phyloP scores from a whole-genome alignment of 2,329 filamentous ascomycete genomes.

The Immersiporthe knoxdaviesiana region DNA sequence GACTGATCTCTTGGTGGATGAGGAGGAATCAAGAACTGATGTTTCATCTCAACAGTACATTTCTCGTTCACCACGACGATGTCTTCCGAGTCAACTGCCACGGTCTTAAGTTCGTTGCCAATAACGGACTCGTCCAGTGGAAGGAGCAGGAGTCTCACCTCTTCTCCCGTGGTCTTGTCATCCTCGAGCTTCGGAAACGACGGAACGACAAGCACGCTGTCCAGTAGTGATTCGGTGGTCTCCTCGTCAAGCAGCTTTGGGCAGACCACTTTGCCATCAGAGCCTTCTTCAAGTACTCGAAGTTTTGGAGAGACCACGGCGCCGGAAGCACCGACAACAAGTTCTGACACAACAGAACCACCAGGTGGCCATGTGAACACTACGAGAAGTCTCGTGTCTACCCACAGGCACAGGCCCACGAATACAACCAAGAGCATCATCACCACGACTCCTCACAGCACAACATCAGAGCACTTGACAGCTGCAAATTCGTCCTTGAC shows the following conservation, averaged over 20 bases:
- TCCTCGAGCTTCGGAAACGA: not conserved
- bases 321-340: not conserved
- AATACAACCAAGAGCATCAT: not conserved
- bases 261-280: not conserved
- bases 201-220: not conserved
- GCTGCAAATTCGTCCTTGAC: not conserved
- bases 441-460: not conserved
- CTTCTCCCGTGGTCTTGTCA: not conserved
- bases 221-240: not conserved
- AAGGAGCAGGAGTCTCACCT: not conserved
- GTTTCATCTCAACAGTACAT: constrained; percentile 1
- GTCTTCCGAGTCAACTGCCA: constrained; percentile 2
- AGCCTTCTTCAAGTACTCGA: constrained; percentile 4
- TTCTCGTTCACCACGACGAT: constrained; percentile 7
- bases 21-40: not conserved
- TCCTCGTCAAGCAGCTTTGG: constrained; percentile 14
- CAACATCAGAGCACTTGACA: not conserved
- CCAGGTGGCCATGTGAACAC: not conserved
- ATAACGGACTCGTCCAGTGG: not conserved
- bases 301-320: constrained; percentile 1
- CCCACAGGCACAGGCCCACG: not conserved
- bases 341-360: not conserved
- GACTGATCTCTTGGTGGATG: not conserved
- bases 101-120: constrained; percentile 3
- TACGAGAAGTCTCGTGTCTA: not conserved